Conservation (phyloP, 768 basidiomycete species). For the Suillus brevipes region DNA sequence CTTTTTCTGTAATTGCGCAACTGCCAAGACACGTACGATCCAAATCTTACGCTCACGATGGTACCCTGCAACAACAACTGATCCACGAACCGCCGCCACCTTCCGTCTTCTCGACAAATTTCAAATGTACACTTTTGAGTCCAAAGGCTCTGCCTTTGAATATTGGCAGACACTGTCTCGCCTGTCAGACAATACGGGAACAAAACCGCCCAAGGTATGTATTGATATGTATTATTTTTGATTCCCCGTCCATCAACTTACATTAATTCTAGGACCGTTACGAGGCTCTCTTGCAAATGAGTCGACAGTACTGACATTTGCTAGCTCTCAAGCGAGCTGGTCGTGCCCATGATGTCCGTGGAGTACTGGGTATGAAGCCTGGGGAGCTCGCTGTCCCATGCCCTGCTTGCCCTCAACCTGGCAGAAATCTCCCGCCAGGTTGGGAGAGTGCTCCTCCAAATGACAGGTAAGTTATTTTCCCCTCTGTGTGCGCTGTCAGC, state of each 20-base stretch:
- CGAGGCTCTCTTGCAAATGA: neutral
- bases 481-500: neutral
- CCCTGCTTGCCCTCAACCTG: slow-evolving; percentile 11
- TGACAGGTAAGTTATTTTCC: neutral
- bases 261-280: neutral
- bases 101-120: slow-evolving; percentile 26
- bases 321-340: neutral
- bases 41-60: slow-evolving; percentile 12
- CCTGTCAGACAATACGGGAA: slow-evolving; percentile 28
- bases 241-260: neutral
- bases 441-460: slow-evolving; percentile 1
- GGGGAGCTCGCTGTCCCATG: slow-evolving; percentile 8
- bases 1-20: slow-evolving; percentile 15
- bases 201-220: slow-evolving; percentile 4
- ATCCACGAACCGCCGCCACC: slow-evolving; percentile 29
- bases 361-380: neutral
- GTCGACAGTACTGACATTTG: slow-evolving; percentile 2
- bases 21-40: slow-evolving; percentile 5
- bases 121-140: slow-evolving; percentile 29
- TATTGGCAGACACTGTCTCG: slow-evolving; percentile 28
- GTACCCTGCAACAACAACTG: slow-evolving; percentile 15
- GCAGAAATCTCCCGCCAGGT: slow-evolving; percentile 9
- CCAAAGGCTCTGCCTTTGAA: slow-evolving; percentile 29
- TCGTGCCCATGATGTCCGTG: neutral
- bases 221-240: neutral